phyloP scores from a whole-genome alignment of 2,329 filamentous ascomycete species.

The Cladosporium oxysporum region DNA sequence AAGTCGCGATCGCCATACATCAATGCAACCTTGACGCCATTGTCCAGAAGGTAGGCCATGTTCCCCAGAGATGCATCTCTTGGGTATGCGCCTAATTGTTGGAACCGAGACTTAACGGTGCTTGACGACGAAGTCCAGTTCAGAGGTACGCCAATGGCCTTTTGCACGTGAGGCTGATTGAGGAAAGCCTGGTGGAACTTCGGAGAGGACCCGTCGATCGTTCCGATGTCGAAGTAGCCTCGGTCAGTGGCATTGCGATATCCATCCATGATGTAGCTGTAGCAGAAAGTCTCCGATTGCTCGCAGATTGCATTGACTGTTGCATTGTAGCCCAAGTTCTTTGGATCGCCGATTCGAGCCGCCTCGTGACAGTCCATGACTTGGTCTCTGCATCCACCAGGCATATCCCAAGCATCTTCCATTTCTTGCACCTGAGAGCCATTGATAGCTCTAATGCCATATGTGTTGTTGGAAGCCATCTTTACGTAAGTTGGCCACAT shows the following conservation, averaged over 20 bases:
- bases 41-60: constrained; percentile 43
- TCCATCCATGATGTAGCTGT: constrained; percentile 45
- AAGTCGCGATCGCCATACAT: constrained; percentile 67
- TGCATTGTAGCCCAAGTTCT: constrained; percentile 43
- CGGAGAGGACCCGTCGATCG: constrained; percentile 41
- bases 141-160: constrained; percentile 57
- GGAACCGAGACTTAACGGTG: constrained; percentile 41
- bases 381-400: constrained; percentile 56
- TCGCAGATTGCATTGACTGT: constrained; percentile 47
- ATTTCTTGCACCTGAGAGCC: constrained; percentile 47
- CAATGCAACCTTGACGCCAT: constrained; percentile 61
- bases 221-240: constrained; percentile 59
- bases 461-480: constrained; percentile 60
- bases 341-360: constrained; percentile 52
- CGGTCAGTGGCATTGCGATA: constrained; percentile 45
- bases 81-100: constrained; percentile 44
- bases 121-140: constrained; percentile 54
- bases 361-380: constrained; percentile 54
- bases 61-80: constrained; percentile 43
- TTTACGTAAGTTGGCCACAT: constrained; percentile 45
- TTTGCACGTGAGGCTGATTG: constrained; percentile 57
- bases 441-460: constrained; percentile 54
- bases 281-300: constrained; percentile 49
- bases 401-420: constrained; percentile 46
- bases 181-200: constrained; percentile 56